phyloP scores from a whole-genome alignment of 805 yeast species.

The Saccharomycodes ludwigii region DNA sequence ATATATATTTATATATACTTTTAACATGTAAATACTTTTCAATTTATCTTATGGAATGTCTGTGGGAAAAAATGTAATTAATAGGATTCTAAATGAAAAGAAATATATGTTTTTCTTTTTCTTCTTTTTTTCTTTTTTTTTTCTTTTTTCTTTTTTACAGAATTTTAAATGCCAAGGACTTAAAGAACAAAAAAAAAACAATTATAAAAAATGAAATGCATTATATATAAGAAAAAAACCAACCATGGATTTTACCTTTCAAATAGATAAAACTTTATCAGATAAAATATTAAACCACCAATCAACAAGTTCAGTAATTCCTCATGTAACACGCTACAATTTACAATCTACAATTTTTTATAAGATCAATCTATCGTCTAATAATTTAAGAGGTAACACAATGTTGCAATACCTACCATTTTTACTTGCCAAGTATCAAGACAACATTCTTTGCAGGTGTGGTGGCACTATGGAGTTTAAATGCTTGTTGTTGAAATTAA shows the following conservation, averaged over 20 bases:
- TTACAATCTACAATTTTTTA: constrained; percentile 21
- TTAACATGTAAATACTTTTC: too few relatives aligned
- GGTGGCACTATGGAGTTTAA: constrained; percentile 25
- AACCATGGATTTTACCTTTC: background rate
- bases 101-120: too few relatives aligned
- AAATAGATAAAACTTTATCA: background rate
- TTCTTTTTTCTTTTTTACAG: too few relatives aligned
- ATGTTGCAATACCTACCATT: constrained; percentile 8
- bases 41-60: too few relatives aligned
- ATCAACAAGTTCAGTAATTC: constrained; percentile 14
- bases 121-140: too few relatives aligned
- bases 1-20: too few relatives aligned
- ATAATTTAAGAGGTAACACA: constrained; percentile 19
- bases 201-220: too few relatives aligned
- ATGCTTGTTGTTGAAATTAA: constrained; percentile 62
- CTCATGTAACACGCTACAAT: constrained; percentile 19
- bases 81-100: too few relatives aligned
- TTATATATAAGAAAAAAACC: background rate
- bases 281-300: background rate
- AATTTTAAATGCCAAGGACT: too few relatives aligned
- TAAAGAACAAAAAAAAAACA: background rate
- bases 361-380: constrained; percentile 16
- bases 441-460: too few relatives aligned
- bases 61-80: too few relatives aligned
- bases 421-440: background rate